These are phyloP conservation scores for Pseudogymnoascus sp. DNA, from an alignment of 2,329 filamentous ascomycete species.

Conservation along the genomic window DNA sequence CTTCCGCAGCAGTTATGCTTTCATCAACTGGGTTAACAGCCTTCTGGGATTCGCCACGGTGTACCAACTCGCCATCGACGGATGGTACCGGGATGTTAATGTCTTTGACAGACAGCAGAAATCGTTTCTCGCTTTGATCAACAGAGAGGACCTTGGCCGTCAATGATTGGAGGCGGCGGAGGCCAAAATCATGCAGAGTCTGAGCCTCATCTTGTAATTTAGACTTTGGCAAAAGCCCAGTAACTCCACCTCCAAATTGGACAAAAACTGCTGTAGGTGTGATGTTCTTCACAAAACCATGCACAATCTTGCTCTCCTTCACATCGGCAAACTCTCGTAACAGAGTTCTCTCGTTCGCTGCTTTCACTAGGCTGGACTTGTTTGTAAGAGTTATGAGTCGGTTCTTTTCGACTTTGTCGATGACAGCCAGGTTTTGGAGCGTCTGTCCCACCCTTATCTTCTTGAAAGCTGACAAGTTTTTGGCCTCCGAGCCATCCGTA, in stretches of 20 bases:
- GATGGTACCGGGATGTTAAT: conserved; percentile 33
- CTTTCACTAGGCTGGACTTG: conserved; percentile 76
- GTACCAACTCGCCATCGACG: conserved; percentile 24
- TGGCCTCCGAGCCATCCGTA: conserved; percentile 75
- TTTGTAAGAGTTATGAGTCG: conserved; percentile 70
- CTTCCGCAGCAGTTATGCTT: conserved; percentile 57
- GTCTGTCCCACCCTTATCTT: conserved; percentile 80
- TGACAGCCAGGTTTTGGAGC: conserved; percentile 71
- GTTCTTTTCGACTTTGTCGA: conserved; percentile 78
- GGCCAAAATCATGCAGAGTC: conserved; percentile 66
- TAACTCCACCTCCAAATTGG: conserved; percentile 74
- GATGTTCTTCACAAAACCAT: conserved; percentile 81
- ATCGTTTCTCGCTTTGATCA: conserved; percentile 63
- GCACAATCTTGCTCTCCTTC: conserved; percentile 59
- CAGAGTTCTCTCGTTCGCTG: conserved; percentile 64
- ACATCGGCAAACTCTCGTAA: conserved; percentile 67
- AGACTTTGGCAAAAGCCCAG: conserved; percentile 72
- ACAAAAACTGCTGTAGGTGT: conserved; percentile 77
- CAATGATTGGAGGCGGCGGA: conserved; percentile 71
- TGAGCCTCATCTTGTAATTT: conserved; percentile 67
- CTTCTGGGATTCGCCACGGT: conserved; percentile 35
- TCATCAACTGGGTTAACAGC: conserved; percentile 59
- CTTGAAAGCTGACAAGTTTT: conserved; percentile 69
- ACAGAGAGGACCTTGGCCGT: conserved; percentile 65
- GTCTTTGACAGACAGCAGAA: conserved; percentile 55